Evolutionary conservation across 805 yeast genomes (phyloP), one percentile per base, ranked within the genome.

Genomic region (Cyberlindnera mrakii): DNA sequence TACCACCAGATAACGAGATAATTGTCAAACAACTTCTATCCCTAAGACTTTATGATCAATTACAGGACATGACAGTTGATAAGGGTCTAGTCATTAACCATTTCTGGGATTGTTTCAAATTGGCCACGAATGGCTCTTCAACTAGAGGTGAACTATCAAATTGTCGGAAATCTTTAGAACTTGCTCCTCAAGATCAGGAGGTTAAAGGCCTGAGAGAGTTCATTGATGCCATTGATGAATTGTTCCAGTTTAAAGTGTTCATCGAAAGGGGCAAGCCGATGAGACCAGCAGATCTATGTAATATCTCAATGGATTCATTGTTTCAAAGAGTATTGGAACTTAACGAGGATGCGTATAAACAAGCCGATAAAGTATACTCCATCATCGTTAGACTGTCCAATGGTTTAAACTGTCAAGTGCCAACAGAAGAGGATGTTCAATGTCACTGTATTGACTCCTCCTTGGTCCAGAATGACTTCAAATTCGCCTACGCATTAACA

Each of bases 371-470:
- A 34, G 59, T 81, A 5, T 64, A 64, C 45, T 54, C 59, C 8
- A 60, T 82, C 0, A 44, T 74, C 19, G 58, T 59, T 33, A 68
- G 69, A 35, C 54, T 81, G 30, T 56, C 66, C 3, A 49, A 62
- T 2, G 81, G 70, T 11, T 57, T 39, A 6, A 19, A n/a, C 7
- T 19, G 23, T 75, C 16, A 58, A 62, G 7, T 46, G 61, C 40
- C 54, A 6, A 20, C 47, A 10, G 18, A 38, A 13, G 19, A 42
- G 6, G 51, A 46, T 9, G 47, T 75, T 6, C 58, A 68, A 42
- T 62, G 70, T 14, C 68, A 76, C 33, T 82, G 86, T 52, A 77
- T 87, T 18, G 87, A 85, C 50, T 71, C 82, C 36, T 77, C 95
- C 0, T 65, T 85, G 23, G 77, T 72, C 1, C 77, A 82, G 38